A percentile compares a stretch with the other conserved stretches of the same genome.
Evolutionary conservation across 345 rosid genomes (phyloP).

Genomic region (Streptanthus diversifolius): DNA sequence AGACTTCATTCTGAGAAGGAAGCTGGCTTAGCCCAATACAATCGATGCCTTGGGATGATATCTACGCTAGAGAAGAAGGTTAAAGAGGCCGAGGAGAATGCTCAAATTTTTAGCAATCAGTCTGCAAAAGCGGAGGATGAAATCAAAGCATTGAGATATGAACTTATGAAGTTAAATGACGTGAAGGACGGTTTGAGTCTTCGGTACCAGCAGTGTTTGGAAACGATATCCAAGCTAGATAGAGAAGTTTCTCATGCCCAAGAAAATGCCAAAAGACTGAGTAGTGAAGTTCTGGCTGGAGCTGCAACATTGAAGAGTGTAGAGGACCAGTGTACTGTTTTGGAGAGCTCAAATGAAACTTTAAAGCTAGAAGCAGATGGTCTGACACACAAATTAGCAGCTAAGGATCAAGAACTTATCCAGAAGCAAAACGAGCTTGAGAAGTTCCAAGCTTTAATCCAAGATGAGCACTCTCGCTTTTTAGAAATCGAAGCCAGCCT

Average conservation of each 20-base stretch:
- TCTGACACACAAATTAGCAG: conserved; percentile 51
- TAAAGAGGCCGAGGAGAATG: conserved; percentile 55
- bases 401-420: conserved; percentile 67
- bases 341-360: conserved; percentile 63
- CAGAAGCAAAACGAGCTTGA: conserved; percentile 63
- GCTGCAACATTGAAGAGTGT: conserved; percentile 52
- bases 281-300: conserved; percentile 51
- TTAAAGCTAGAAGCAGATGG: conserved; percentile 65
- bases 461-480: conserved; percentile 63
- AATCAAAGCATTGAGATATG: conserved; percentile 51
- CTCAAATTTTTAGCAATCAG: conserved; percentile 44
- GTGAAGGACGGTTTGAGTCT: conserved; percentile 55
- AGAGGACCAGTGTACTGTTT: conserved; percentile 49
- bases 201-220: conserved; percentile 63
- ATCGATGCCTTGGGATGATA: conserved; percentile 58
- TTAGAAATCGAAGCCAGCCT: conserved; percentile 59
- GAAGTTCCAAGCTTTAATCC: conserved; percentile 48
- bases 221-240: conserved; percentile 58
- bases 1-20: conserved; percentile 65
- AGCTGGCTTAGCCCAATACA: conserved; percentile 54
- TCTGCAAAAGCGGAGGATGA: conserved; percentile 60
- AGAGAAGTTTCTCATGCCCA: conserved; percentile 50
- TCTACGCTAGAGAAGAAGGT: conserved; percentile 58
- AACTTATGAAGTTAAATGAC: conserved; percentile 51
- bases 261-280: conserved; percentile 55